Evolutionary conservation across 345 rosid genomes (phyloP).

Genomic region (Pistacia atlantica): DNA sequence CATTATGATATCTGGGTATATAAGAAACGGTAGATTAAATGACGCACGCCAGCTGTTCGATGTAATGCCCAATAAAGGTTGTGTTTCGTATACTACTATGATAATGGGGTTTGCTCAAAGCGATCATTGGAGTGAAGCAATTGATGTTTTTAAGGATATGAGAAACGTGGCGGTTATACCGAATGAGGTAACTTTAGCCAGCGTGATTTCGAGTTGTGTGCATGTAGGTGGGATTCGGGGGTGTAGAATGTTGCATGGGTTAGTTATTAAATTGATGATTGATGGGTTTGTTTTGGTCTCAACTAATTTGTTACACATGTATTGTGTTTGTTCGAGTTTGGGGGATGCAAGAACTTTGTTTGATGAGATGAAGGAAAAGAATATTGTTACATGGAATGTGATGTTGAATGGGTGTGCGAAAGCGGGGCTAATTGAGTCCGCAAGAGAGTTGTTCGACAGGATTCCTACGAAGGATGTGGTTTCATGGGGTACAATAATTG

Average conservation of each 20-base stretch:
- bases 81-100: conserved; percentile 70
- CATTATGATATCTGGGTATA: conserved; percentile 65
- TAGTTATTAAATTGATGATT: conserved; percentile 52
- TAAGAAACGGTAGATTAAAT: conserved; percentile 41
- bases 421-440: conserved; percentile 60
- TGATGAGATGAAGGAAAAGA: conserved; percentile 66
- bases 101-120: conserved; percentile 64
- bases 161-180: conserved; percentile 44
- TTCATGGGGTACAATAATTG: conserved; percentile 78
- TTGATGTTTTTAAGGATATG: conserved; percentile 64
- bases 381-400: conserved; percentile 79
- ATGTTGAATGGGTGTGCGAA: conserved; percentile 85
- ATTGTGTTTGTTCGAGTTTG: conserved; percentile 56
- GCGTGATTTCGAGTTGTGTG: conserved; percentile 56
- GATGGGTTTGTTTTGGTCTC: conserved; percentile 53
- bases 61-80: conserved; percentile 55
- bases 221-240: conserved; percentile 54
- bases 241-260: conserved; percentile 65
- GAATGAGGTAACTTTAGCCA: conserved; percentile 61
- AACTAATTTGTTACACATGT: conserved; percentile 71
- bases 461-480: conserved; percentile 67
- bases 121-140: conserved; percentile 47
- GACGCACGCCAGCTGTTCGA: conserved; percentile 69
- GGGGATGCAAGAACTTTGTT: conserved; percentile 61
- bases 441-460: conserved; percentile 57